phyloP scores from a whole-genome alignment of 495 filamentous ascomycete species.

The Wilcoxina mikolae region DNA sequence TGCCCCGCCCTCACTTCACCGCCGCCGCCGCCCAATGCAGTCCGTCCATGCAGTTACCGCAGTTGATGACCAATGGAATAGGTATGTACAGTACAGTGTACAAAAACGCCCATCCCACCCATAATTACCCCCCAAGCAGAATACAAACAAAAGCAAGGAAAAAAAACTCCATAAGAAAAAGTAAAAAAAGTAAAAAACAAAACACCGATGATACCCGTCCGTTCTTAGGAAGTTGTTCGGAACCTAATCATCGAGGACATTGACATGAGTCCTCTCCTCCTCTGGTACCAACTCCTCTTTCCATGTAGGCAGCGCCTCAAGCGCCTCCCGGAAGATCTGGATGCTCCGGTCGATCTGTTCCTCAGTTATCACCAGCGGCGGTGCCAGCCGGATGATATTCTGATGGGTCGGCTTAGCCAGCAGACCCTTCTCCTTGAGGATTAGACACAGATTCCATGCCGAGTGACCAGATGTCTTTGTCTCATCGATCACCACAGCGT shows the following conservation, averaged over 20 bases:
- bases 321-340: conserved; percentile 56
- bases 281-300: conserved; percentile 10
- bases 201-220: too few species aligned
- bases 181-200: too few species aligned
- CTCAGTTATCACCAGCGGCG: conserved; percentile 72
- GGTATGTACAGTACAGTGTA: too few species aligned
- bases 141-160: too few species aligned
- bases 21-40: too few species aligned
- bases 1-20: too few species aligned
- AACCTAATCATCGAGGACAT: conserved; percentile 17
- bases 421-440: conserved; percentile 90
- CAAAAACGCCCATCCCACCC: too few species aligned
- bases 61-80: too few species aligned
- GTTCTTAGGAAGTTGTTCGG: too few species aligned
- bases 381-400: conserved; percentile 92
- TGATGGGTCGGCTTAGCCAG: conserved; percentile 97
- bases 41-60: too few species aligned
- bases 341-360: conserved; percentile 68
- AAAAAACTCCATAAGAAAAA: too few species aligned
- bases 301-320: conserved; percentile 41
- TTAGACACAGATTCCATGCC: conserved; percentile 94
- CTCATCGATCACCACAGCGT: conserved; percentile 95
- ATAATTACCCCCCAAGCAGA: too few species aligned
- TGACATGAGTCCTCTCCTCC: conserved; percentile 17
- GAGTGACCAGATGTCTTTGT: conserved; percentile 63